Conservation (phyloP, 2,329 filamentous ascomycete species). For the Diaporthe velutina region DNA sequence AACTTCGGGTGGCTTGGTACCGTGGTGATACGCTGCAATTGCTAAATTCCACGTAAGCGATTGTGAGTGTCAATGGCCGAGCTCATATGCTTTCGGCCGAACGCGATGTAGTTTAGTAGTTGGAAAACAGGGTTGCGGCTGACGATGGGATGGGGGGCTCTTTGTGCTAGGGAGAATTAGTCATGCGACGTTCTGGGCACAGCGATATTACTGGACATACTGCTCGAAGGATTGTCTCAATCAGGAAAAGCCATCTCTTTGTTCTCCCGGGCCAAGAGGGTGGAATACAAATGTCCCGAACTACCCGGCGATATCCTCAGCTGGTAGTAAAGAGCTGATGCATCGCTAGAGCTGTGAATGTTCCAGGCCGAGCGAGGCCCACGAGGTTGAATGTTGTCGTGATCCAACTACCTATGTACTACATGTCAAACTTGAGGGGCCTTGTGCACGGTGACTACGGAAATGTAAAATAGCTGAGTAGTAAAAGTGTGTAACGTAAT, state of each 20-base stretch:
- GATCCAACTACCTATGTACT: no score
- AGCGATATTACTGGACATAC: background rate
- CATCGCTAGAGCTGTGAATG: no score
- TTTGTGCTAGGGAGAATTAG: background rate
- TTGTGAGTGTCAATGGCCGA: rapidly evolving
- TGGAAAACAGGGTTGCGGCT: background rate
- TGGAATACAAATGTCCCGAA: background rate
- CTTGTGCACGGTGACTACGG: no score
- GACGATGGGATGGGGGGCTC: background rate
- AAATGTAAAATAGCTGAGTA: no score
- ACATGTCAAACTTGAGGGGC: no score
- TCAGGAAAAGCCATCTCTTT: background rate
- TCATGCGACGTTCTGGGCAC: constrained; percentile 2
- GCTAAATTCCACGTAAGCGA: rapidly evolving
- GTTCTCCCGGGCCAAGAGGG: background rate
- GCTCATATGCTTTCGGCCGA: background rate
- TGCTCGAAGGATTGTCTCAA: constrained; percentile 1
- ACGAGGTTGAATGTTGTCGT: no score
- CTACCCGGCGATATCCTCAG: no score
- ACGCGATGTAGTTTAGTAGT: no score
- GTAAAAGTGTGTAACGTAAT: no score
- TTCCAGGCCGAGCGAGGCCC: no score
- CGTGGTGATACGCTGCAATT: background rate
- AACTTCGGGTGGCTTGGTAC: background rate
- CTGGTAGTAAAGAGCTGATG: no score